These are phyloP conservation scores for Auricularia auricula-judae DNA, from an alignment of 768 basidiomycete species.

Conservation along the genomic window DNA sequence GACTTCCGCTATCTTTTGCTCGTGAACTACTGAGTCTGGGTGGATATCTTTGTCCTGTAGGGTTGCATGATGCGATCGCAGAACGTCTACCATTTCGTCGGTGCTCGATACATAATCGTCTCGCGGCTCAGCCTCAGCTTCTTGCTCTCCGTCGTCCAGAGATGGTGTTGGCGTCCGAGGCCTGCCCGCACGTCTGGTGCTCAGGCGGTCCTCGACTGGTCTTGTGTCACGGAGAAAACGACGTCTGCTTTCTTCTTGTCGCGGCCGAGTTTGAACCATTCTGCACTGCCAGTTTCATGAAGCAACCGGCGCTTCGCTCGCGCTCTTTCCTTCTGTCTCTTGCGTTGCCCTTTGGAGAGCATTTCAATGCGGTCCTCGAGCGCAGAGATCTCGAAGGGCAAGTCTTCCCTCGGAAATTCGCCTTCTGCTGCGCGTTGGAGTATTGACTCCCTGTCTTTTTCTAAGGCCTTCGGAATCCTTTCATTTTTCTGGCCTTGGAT, in stretches of 20 bases:
- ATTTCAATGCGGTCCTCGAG: neutral
- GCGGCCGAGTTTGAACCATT: neutral
- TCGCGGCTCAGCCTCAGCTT: neutral
- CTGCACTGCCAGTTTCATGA: neutral
- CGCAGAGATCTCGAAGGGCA: neutral
- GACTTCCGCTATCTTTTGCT: neutral
- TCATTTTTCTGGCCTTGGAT: neutral
- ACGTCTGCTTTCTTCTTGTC: neutral
- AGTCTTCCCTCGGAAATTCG: neutral
- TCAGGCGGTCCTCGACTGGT: neutral
- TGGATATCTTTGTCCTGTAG: neutral
- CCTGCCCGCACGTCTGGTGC: neutral
- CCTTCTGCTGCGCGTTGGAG: neutral
- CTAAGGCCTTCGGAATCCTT: neutral
- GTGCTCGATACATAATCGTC: neutral
- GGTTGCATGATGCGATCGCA: neutral
- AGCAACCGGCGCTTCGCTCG: neutral
- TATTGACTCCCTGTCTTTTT: neutral
- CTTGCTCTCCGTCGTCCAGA: neutral
- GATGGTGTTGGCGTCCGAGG: no score
- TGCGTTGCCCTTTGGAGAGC: neutral
- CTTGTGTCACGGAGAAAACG: neutral
- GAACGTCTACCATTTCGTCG: neutral
- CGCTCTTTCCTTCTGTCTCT: neutral
- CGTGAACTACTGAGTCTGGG: neutral